phyloP scores from a whole-genome alignment of 768 basidiomycete genomes.

The Trametes punicea region DNA sequence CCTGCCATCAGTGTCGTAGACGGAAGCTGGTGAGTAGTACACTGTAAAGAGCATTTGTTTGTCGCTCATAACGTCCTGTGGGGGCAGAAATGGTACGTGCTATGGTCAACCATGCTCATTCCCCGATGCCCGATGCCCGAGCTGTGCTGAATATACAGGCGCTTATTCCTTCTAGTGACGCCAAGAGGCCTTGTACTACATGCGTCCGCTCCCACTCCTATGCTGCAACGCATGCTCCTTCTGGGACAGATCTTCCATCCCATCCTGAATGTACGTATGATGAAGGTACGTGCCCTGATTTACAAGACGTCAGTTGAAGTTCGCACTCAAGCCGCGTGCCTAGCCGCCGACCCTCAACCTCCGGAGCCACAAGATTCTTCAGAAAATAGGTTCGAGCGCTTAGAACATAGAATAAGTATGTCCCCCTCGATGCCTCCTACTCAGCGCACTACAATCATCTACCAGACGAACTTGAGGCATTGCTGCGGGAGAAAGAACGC shows the following conservation, averaged over 20 bases:
- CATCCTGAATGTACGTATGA: conserved; percentile 76
- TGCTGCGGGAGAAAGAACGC: conserved; percentile 57
- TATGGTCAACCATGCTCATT: too few relatives aligned
- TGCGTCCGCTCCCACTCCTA: conserved; percentile 75
- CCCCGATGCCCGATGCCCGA: conserved; percentile 23
- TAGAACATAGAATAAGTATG: conserved; percentile 70
- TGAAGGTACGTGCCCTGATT: conserved; percentile 45
- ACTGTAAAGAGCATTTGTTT: background rate
- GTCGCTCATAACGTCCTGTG: background rate
- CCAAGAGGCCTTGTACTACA: conserved; percentile 73
- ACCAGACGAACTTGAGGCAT: conserved; percentile 64
- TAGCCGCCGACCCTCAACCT: conserved; percentile 40
- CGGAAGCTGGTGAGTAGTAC: conserved; percentile 49
- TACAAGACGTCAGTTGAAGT: background rate
- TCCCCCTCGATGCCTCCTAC: conserved; percentile 13
- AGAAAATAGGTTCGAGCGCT: conserved; percentile 56
- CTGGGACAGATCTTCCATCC: conserved; percentile 50
- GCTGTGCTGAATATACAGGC: conserved; percentile 9
- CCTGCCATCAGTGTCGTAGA: conserved; percentile 61
- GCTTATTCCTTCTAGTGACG: conserved; percentile 48
- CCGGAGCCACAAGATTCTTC: conserved; percentile 44
- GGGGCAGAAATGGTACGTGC: conserved; percentile 51
- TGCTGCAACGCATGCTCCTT: conserved; percentile 57
- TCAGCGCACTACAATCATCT: too few relatives aligned
- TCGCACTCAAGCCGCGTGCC: background rate